Evolutionary conservation across 192 early-diverging fungal species (phyloP).

Genomic region (Paraglomus brasilianum): DNA sequence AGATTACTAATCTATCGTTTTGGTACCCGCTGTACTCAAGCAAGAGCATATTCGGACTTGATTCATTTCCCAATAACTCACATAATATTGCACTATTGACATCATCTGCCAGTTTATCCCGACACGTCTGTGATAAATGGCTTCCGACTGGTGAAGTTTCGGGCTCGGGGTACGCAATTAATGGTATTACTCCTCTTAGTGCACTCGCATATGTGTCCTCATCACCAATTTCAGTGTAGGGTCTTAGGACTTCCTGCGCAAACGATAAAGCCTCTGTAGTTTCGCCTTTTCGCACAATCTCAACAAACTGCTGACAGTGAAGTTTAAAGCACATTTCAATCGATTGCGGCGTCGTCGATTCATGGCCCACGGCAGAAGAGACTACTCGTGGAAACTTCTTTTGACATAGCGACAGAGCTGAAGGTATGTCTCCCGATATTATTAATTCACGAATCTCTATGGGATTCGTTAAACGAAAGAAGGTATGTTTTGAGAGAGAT

Average conservation of each 20-base stretch:
- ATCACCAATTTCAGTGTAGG: slow-evolving; percentile 42
- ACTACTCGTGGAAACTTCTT: slow-evolving; percentile 40
- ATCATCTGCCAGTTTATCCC: slow-evolving; percentile 57
- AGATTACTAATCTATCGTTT: neutral
- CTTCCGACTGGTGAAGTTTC: slow-evolving; percentile 50
- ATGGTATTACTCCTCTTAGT: slow-evolving; percentile 49
- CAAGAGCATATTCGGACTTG: neutral
- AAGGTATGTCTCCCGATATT: slow-evolving; percentile 45
- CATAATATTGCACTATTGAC: slow-evolving; percentile 67
- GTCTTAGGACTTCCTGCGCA: slow-evolving; percentile 54
- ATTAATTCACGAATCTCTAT: slow-evolving; percentile 47
- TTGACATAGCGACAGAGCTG: slow-evolving; percentile 39
- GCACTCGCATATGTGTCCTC: slow-evolving; percentile 41
- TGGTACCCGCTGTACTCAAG: neutral
- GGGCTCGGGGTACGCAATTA: slow-evolving; percentile 67
- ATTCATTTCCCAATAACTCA: slow-evolving; percentile 25
- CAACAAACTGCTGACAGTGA: slow-evolving; percentile 68
- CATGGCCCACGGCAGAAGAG: slow-evolving; percentile 35
- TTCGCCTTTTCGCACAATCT: slow-evolving; percentile 47
- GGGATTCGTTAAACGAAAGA: slow-evolving; percentile 14
- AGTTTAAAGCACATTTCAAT: slow-evolving; percentile 57
- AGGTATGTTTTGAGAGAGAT: neutral
- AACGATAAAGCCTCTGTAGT: slow-evolving; percentile 56
- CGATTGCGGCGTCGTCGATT: slow-evolving; percentile 39
- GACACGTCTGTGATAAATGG: slow-evolving; percentile 51